phyloP scores from a whole-genome alignment of 371 early-diverging fungal species.

The Thermomucor indicae-seudaticae region DNA sequence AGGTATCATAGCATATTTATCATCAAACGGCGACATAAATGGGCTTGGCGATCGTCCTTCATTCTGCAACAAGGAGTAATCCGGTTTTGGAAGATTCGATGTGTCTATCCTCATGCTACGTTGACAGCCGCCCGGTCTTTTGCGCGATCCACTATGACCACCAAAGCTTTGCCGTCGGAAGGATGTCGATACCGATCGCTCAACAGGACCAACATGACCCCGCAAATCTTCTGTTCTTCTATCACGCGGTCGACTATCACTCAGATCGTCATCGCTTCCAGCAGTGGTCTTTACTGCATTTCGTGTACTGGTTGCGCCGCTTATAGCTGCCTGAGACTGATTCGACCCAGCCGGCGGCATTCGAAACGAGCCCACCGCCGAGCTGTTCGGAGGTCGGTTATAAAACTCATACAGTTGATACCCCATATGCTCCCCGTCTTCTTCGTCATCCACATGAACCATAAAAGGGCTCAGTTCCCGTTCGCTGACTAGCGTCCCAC shows the following conservation, averaged over 20 bases:
- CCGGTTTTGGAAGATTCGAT: slow-evolving; percentile 19
- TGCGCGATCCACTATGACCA: slow-evolving; percentile 1
- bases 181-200: slow-evolving; percentile 13
- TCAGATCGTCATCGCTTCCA: slow-evolving; percentile 42
- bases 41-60: slow-evolving; percentile 27
- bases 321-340: background rate
- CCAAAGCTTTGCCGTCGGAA: slow-evolving; percentile 15
- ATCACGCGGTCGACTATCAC: slow-evolving; percentile 26
- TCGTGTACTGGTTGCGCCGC: background rate
- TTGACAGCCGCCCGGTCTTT: background rate
- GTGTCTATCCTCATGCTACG: slow-evolving; percentile 23
- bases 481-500: slow-evolving; percentile 35
- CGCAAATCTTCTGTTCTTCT: slow-evolving; percentile 40
- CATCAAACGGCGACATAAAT: slow-evolving; percentile 15
- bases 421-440: slow-evolving; percentile 20
- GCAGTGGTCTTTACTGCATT: slow-evolving; percentile 7
- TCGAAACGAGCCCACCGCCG: slow-evolving; percentile 3
- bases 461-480: slow-evolving; percentile 59
- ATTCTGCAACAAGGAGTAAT: slow-evolving; percentile 6
- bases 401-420: slow-evolving; percentile 12
- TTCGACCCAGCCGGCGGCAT: slow-evolving; percentile 9
- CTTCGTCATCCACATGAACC: slow-evolving; percentile 51
- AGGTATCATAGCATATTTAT: background rate
- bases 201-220: slow-evolving; percentile 11
- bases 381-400: slow-evolving; percentile 7